These are phyloP conservation scores for Paecilomyces sp. DNA, from an alignment of 2,329 filamentous ascomycete species.

Conservation along the genomic window DNA sequence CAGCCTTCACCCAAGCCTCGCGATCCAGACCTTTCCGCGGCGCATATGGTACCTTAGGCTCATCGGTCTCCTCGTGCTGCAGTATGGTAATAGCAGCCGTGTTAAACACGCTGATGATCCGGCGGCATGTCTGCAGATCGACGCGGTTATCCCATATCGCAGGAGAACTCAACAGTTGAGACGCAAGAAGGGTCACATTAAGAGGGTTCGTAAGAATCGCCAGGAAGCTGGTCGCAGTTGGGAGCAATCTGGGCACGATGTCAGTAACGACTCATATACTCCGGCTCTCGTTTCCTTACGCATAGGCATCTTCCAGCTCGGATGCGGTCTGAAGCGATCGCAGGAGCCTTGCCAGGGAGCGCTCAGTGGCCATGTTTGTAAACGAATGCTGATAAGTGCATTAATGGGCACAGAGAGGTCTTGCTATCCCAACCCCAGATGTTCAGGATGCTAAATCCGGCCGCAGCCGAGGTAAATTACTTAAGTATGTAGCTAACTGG, in stretches of 20 bases:
- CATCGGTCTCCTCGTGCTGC: slow-evolving; percentile 37
- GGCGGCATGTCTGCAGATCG: slow-evolving; percentile 48
- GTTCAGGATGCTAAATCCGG: slow-evolving; percentile 11
- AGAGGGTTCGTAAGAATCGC: slow-evolving; percentile 52
- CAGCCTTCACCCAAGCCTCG: slow-evolving; percentile 53
- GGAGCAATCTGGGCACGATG: slow-evolving; percentile 42
- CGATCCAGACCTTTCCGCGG: slow-evolving; percentile 46
- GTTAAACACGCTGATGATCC: slow-evolving; percentile 56
- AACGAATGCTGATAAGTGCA: slow-evolving; percentile 1
- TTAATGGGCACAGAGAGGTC: slow-evolving; percentile 1
- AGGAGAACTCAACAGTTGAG: slow-evolving; percentile 52
- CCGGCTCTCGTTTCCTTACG: slow-evolving; percentile 33
- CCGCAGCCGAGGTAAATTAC: slow-evolving; percentile 5
- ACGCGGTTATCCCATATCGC: slow-evolving; percentile 52
- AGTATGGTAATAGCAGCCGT: slow-evolving; percentile 50
- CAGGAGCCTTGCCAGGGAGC: slow-evolving; percentile 53
- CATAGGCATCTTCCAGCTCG: slow-evolving; percentile 52
- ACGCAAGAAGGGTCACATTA: slow-evolving; percentile 54
- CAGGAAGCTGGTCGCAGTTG: slow-evolving; percentile 41
- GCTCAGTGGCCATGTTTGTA: slow-evolving; percentile 50
- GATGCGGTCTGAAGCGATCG: slow-evolving; percentile 54
- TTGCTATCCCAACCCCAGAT: not conserved
- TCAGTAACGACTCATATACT: slow-evolving; percentile 7
- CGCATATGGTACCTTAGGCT: slow-evolving; percentile 25
- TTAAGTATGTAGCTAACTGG: no score